Conservation (phyloP, 2,329 filamentous ascomycete species). For the Neoascochyta sp. region DNA sequence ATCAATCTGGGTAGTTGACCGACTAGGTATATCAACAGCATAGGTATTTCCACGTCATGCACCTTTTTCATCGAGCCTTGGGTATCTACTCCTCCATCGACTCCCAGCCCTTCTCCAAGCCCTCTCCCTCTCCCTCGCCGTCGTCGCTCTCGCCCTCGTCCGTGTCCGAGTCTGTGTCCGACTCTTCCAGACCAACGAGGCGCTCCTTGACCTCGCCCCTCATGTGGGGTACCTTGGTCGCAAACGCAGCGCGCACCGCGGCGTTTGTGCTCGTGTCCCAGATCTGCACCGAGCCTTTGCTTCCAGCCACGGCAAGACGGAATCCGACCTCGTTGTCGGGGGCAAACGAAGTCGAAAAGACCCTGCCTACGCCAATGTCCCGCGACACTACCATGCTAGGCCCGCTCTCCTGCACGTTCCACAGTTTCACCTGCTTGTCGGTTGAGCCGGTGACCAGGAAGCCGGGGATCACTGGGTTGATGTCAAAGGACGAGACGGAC, state of each 20-base stretch:
- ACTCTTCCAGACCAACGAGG: slow-evolving; percentile 67
- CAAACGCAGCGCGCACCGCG: slow-evolving; percentile 80
- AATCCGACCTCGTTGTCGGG: slow-evolving; percentile 90
- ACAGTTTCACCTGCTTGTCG: slow-evolving; percentile 93
- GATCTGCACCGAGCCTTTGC: slow-evolving; percentile 85
- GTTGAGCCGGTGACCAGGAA: slow-evolving; percentile 91
- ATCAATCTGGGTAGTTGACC: too few relatives aligned
- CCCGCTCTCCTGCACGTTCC: slow-evolving; percentile 79
- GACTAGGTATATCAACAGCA: too few relatives aligned
- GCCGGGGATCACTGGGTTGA: slow-evolving; percentile 85
- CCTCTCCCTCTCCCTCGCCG: slow-evolving; percentile 35
- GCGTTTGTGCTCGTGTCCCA: slow-evolving; percentile 97
- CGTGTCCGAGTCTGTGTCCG: slow-evolving; percentile 60
- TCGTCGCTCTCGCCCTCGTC: slow-evolving; percentile 48
- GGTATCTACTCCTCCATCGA: slow-evolving; percentile 42
- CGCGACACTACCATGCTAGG: slow-evolving; percentile 88
- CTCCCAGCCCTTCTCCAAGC: slow-evolving; percentile 39
- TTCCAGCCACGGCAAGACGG: slow-evolving; percentile 87
- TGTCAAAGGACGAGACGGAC: slow-evolving; percentile 84
- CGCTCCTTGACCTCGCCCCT: slow-evolving; percentile 68
- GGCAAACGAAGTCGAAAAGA: slow-evolving; percentile 87
- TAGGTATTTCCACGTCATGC: not conserved
- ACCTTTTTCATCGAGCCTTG: slow-evolving; percentile 3
- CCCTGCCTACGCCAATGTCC: slow-evolving; percentile 89
- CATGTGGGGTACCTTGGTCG: slow-evolving; percentile 59